Conservation (phyloP, 208 protist genomes). For the Crithidia fasciculata region DNA sequence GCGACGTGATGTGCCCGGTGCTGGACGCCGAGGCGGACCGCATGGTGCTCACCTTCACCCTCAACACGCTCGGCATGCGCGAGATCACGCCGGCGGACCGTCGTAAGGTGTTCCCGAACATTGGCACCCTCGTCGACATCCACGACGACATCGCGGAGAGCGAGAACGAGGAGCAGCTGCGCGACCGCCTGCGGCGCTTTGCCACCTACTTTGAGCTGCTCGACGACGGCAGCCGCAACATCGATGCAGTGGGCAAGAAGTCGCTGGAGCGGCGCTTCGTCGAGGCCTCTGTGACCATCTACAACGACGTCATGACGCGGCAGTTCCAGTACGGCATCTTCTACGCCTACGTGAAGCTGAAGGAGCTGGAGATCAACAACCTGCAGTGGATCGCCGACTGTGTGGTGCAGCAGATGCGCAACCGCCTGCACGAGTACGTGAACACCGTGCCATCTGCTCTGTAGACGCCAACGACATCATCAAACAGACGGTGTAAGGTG, state of each 20-base stretch:
- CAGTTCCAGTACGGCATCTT: slow-evolving; percentile 94
- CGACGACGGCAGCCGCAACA: slow-evolving; percentile 66
- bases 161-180: slow-evolving; percentile 82
- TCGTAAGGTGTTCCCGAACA: slow-evolving; percentile 86
- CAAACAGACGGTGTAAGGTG: too few relatives aligned
- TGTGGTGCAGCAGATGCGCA: slow-evolving; percentile 90
- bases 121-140: slow-evolving; percentile 90
- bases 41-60: slow-evolving; percentile 97
- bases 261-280: slow-evolving; percentile 91
- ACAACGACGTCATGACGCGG: slow-evolving; percentile 85
- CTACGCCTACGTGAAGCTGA: slow-evolving; percentile 94
- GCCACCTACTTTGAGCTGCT: slow-evolving; percentile 78
- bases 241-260: slow-evolving; percentile 58
- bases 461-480: neutral
- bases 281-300: slow-evolving; percentile 82
- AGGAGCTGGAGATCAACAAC: slow-evolving; percentile 94
- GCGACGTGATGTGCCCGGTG: slow-evolving; percentile 90
- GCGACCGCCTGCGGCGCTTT: slow-evolving; percentile 84
- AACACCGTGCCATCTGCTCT: slow-evolving; percentile 48
- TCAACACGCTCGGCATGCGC: slow-evolving; percentile 96
- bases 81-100: slow-evolving; percentile 84
- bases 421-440: slow-evolving; percentile 89
- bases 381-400: slow-evolving; percentile 94
- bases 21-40: slow-evolving; percentile 97
- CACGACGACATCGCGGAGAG: slow-evolving; percentile 87